phyloP scores from a whole-genome alignment of 441 rosid species.

The Jatropha multifida region DNA sequence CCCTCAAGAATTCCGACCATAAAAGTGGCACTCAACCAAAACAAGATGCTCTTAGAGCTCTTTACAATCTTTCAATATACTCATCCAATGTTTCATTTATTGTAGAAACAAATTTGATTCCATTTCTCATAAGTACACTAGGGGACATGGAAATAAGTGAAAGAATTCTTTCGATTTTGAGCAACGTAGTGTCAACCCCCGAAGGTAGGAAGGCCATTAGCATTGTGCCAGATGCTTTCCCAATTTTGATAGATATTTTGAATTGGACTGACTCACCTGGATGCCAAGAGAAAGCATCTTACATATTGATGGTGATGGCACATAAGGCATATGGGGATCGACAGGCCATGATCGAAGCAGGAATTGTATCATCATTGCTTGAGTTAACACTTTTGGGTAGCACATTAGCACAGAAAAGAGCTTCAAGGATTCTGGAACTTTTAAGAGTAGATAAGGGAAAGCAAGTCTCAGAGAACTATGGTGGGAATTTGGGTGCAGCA shows the following conservation, averaged over 20 bases:
- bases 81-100: conserved; percentile 57
- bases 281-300: conserved; percentile 95
- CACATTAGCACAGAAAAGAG: conserved; percentile 91
- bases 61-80: conserved; percentile 79
- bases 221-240: conserved; percentile 54
- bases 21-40: conserved; percentile 57
- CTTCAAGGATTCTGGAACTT: conserved; percentile 84
- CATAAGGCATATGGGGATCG: conserved; percentile 84
- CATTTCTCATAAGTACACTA: conserved; percentile 52
- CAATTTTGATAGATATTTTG: conserved; percentile 75
- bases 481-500: conserved; percentile 51
- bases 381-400: conserved; percentile 91
- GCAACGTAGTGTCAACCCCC: conserved; percentile 68
- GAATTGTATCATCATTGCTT: conserved; percentile 74
- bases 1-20: conserved; percentile 42
- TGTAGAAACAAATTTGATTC: conserved; percentile 59
- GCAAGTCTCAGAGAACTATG: conserved; percentile 61
- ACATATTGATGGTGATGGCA: conserved; percentile 88
- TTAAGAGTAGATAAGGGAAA: conserved; percentile 88
- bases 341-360: conserved; percentile 92
- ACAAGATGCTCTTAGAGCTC: conserved; percentile 87
- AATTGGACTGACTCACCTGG: conserved; percentile 89
- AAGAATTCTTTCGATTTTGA: conserved; percentile 71
- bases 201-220: conserved; percentile 88
- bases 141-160: conserved; percentile 96